These are phyloP conservation scores for Mortierella sp. DNA, from an alignment of 371 early-diverging fungal species.

Conservation along the genomic window DNA sequence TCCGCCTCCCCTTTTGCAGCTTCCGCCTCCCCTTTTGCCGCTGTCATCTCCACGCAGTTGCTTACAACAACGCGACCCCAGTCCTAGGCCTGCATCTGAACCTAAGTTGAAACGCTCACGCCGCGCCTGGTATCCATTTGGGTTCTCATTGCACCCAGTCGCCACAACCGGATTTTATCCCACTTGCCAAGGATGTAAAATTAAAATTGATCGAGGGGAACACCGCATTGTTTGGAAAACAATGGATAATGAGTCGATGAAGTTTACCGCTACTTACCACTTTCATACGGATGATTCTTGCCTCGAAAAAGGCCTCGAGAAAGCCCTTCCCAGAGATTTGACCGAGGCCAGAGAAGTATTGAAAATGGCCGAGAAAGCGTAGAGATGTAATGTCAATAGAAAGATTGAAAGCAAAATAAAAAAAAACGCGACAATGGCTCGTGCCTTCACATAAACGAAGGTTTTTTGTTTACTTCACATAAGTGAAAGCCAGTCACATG, in stretches of 20 bases:
- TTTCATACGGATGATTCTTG: too few species aligned
- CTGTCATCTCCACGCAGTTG: too few species aligned
- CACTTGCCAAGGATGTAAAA: neutral
- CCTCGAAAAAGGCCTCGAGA: neutral
- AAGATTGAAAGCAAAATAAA: neutral
- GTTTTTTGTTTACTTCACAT: too few species aligned
- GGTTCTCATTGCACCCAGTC: neutral
- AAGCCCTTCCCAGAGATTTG: constrained; percentile 1
- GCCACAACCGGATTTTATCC: neutral
- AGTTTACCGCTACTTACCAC: too few species aligned
- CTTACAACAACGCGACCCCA: too few species aligned
- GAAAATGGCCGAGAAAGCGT: neutral
- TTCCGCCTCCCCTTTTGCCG: too few species aligned
- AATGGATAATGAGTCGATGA: neutral
- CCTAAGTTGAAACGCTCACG: too few species aligned
- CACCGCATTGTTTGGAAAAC: neutral
- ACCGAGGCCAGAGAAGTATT: neutral
- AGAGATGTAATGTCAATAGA: neutral
- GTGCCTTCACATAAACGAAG: neutral
- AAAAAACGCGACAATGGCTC: neutral
- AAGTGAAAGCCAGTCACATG: too few species aligned
- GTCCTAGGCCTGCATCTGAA: too few species aligned
- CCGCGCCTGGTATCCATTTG: too few species aligned
- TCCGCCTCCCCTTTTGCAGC: too few species aligned
- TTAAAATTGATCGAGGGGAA: constrained; percentile 2